These are phyloP conservation scores for Botrytis fabae DNA, from an alignment of 2,329 filamentous ascomycete genomes.

Conservation along the genomic window DNA sequence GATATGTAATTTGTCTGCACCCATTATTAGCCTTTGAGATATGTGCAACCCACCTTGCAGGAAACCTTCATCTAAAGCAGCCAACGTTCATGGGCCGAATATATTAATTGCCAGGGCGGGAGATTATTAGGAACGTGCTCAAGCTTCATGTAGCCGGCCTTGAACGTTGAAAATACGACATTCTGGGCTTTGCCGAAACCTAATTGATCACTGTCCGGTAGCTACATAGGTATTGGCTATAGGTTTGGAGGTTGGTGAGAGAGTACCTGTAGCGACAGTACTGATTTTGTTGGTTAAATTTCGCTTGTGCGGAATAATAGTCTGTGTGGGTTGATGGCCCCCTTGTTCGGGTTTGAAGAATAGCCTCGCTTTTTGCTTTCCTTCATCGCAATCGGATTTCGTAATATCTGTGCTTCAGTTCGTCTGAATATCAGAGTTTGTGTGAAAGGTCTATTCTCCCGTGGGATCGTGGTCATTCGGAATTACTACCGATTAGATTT, in stretches of 20 bases:
- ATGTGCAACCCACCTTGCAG: background rate
- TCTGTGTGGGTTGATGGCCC: background rate
- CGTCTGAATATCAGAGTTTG: background rate
- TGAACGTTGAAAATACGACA: constrained; percentile 16
- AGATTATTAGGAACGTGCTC: constrained; percentile 20
- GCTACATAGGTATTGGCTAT: background rate
- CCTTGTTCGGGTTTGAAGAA: background rate
- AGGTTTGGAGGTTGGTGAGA: background rate
- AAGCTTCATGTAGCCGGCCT: constrained; percentile 24
- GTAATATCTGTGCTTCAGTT: background rate
- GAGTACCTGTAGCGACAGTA: background rate
- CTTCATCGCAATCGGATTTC: background rate
- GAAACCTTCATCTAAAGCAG: background rate
- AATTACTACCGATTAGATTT: background rate
- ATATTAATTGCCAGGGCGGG: constrained; percentile 10
- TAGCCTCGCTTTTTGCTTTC: background rate
- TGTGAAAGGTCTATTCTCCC: background rate
- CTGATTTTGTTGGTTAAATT: background rate
- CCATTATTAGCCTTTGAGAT: background rate
- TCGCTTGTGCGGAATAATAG: constrained; percentile 11
- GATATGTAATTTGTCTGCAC: background rate
- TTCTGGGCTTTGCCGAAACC: constrained; percentile 4
- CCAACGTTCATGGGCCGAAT: constrained; percentile 18
- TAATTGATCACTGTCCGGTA: background rate
- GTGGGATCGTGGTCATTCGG: background rate